Base-by-base conservation (phyloP, 495 filamentous ascomycete genomes). In the Lasiosphaeria miniovina region DNA sequence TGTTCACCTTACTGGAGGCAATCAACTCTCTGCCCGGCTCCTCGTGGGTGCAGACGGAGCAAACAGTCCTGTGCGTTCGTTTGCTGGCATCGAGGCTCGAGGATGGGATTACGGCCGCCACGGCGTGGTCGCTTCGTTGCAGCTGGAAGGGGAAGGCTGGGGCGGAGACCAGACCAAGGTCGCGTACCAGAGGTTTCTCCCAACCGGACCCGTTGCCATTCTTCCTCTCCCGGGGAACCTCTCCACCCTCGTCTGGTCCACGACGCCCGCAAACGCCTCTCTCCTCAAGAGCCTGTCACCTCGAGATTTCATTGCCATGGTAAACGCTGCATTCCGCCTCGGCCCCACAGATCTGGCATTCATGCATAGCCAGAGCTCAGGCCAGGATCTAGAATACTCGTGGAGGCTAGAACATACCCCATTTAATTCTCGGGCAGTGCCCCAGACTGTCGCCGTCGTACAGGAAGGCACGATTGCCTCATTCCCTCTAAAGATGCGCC, bases 41-140 rank as follows among this genome's bases (percentile, higher is more conserved):
- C 81, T 99, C 5, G 85, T 99, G 12, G 94, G 94, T 6, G 95
- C 95, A 12, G 94, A 99, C 67, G 94, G 94, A 10, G 88, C 91
- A 15, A 96, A 96, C 71, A 94, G 90, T 69, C 95, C 94, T 15
- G 94, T 98, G 12, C 87, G 94, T 48, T 82, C 83, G 3, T 99
- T 96, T 68, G 91, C 93, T 6, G 88, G 87, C 40, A 97, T 98
- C 65, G 73, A 85, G 52, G 88, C 86, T 35, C 79, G 85, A 3
- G 94, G 95, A 24, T 99, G 93, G 91, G 95, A 98, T 71, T 99
- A 98, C 76, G 82, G 84, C 52, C 82, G 90, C 24, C 88, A 96
- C 70, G 94, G 95, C 15, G 82, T 98, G 8, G 94, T 99, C 12
- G 94, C 94, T 60, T 94, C 92, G 0, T 74, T 99, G 24, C 79